These are phyloP conservation scores for Dictyostelium discoideum DNA, from an alignment of 78 protist genomes.

Conservation along the genomic window DNA sequence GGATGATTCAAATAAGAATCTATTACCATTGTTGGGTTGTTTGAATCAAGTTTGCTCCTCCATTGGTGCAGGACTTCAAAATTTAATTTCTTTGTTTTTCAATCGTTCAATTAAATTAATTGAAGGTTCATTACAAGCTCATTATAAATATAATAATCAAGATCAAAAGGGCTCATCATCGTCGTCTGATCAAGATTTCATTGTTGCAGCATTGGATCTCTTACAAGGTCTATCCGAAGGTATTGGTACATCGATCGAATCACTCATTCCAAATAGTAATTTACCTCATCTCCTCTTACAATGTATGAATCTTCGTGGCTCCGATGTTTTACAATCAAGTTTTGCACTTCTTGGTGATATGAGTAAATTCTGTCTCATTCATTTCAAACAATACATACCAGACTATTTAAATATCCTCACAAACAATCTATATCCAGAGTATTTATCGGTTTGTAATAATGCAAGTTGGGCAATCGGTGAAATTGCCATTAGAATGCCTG, in stretches of 20 bases:
- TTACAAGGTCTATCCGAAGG: constrained; percentile 90
- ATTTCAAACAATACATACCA: constrained; percentile 33
- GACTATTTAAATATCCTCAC: constrained; percentile 65
- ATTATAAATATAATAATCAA: neutral
- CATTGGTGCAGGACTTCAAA: constrained; percentile 64
- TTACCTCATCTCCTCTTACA: constrained; percentile 67
- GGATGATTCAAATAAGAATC: constrained; percentile 70
- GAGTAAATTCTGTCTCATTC: constrained; percentile 55
- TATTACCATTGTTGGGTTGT: constrained; percentile 93
- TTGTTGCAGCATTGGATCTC: constrained; percentile 90
- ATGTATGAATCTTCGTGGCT: constrained; percentile 61
- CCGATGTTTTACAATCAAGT: constrained; percentile 88
- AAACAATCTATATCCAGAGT: constrained; percentile 47
- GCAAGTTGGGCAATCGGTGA: constrained; percentile 95
- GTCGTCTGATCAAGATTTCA: constrained; percentile 64
- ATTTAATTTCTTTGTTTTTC: constrained; percentile 31
- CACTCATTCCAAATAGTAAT: constrained; percentile 60
- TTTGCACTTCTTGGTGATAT: constrained; percentile 93
- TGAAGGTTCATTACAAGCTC: neutral
- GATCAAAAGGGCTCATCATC: neutral
- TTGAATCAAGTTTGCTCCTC: constrained; percentile 87
- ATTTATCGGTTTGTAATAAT: constrained; percentile 88
- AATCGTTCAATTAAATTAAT: constrained; percentile 67
- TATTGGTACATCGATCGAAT: constrained; percentile 76
- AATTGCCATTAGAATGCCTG: constrained; percentile 74